Conservation (phyloP, 2,329 filamentous ascomycete species). For the Xylaria sp. region DNA sequence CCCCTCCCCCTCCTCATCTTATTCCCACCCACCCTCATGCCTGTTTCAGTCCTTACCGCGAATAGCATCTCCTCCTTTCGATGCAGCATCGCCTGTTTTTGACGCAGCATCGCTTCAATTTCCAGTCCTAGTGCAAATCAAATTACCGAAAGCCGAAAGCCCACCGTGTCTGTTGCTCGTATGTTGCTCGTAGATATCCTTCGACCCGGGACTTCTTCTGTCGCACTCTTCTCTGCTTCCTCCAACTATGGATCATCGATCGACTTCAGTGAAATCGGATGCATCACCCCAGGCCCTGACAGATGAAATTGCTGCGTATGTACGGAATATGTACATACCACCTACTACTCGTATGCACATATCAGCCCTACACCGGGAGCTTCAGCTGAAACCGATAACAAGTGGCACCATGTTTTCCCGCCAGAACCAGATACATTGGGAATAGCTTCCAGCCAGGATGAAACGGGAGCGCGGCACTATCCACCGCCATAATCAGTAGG, state of each 20-base stretch:
- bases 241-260: background rate
- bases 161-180: too few species aligned
- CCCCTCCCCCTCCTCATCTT: background rate
- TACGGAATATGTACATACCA: too few species aligned
- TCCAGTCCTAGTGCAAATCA: background rate
- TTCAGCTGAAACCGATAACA: background rate
- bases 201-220: background rate
- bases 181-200: background rate
- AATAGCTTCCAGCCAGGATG: background rate
- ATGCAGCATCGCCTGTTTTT: background rate
- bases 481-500: background rate
- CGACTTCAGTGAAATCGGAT: too few species aligned
- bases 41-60: background rate
- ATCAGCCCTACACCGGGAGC: background rate
- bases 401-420: background rate
- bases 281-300: too few species aligned
- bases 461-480: background rate
- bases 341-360: too few species aligned
- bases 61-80: background rate
- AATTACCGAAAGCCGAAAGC: background rate
- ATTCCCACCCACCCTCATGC: background rate
- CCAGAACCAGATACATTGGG: background rate
- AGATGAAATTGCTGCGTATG: background rate
- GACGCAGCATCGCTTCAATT: background rate
- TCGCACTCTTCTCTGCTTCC: background rate